phyloP scores from a whole-genome alignment of 2,329 filamentous ascomycete species.

The Ascomycota sp. region DNA sequence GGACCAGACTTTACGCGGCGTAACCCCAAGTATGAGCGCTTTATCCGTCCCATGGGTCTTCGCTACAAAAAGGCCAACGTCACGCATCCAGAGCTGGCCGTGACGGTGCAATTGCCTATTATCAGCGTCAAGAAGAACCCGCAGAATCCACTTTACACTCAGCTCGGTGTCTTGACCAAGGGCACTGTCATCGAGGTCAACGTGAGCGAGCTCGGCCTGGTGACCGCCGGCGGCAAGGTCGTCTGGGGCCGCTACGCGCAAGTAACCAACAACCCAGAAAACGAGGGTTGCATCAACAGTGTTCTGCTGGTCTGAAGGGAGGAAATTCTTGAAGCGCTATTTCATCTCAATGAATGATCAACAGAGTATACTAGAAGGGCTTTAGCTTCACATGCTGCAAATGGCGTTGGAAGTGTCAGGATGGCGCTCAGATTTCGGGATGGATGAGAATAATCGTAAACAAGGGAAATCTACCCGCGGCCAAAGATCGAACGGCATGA shows the following conservation, averaged over 20 bases:
- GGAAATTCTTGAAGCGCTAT: no score
- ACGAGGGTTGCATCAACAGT: conserved; percentile 23
- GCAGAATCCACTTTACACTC: conserved; percentile 75
- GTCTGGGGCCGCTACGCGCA: conserved; percentile 68
- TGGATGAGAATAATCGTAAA: no score
- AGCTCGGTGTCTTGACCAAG: conserved; percentile 72
- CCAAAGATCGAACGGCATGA: no score
- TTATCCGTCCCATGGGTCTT: conserved; percentile 27
- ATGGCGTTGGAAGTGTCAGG: no score
- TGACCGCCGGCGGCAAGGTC: conserved; percentile 78
- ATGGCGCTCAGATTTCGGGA: no score
- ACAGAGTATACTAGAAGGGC: no score
- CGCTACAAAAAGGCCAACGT: conserved; percentile 31
- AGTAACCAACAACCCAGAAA: conserved; percentile 24
- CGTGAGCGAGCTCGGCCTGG: conserved; percentile 72
- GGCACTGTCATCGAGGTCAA: conserved; percentile 72
- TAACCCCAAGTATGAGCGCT: conserved; percentile 54
- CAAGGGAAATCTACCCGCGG: no score
- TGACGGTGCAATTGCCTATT: conserved; percentile 73
- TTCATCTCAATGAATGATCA: no score
- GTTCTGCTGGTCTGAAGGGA: conserved; percentile 10
- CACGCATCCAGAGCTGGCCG: conserved; percentile 54
- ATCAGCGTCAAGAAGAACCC: conserved; percentile 45
- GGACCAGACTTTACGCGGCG: conserved; percentile 73
- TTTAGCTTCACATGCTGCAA: no score